Percentiles rank a stretch among this genome's conserved stretches.
Conservation (phyloP, 805 yeast genomes). For the Cyberlindnera mississippiensis region DNA sequence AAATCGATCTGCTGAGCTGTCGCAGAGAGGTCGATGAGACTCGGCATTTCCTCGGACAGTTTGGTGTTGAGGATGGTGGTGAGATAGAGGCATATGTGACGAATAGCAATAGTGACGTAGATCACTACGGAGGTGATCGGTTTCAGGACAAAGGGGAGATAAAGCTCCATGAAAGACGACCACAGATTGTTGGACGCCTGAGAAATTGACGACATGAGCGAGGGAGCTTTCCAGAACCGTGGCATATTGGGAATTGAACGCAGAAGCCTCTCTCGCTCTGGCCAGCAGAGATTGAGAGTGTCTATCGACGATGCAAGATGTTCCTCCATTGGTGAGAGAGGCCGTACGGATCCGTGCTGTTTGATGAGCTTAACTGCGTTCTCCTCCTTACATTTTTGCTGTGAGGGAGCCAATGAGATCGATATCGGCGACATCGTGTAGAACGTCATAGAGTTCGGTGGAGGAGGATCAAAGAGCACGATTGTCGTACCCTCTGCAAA, state of each 20-base stretch:
- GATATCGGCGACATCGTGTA: conserved; percentile 71
- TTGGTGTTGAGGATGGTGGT: conserved; percentile 30
- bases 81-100: conserved; percentile 17
- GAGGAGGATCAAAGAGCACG: conserved; percentile 68
- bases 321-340: conserved; percentile 8
- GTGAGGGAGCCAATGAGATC: conserved; percentile 42
- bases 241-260: conserved; percentile 14
- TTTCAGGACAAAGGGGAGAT: conserved; percentile 8
- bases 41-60: conserved; percentile 20
- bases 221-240: conserved; percentile 13
- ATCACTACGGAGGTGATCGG: conserved; percentile 13
- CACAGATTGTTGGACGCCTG: neutral
- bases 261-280: conserved; percentile 11
- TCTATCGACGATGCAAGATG: conserved; percentile 12
- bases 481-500: conserved; percentile 25
- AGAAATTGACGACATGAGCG: conserved; percentile 1
- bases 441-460: conserved; percentile 66
- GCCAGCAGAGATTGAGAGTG: conserved; percentile 21
- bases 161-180: neutral
- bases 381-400: too few species aligned
- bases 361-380: conserved; percentile 6
- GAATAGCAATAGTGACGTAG: conserved; percentile 8
- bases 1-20: conserved; percentile 77
- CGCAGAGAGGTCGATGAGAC: conserved; percentile 45
- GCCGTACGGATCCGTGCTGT: conserved; percentile 9